These are phyloP conservation scores for Cairneyella variabilis DNA, from an alignment of 495 filamentous ascomycete species.

Conservation along the genomic window DNA sequence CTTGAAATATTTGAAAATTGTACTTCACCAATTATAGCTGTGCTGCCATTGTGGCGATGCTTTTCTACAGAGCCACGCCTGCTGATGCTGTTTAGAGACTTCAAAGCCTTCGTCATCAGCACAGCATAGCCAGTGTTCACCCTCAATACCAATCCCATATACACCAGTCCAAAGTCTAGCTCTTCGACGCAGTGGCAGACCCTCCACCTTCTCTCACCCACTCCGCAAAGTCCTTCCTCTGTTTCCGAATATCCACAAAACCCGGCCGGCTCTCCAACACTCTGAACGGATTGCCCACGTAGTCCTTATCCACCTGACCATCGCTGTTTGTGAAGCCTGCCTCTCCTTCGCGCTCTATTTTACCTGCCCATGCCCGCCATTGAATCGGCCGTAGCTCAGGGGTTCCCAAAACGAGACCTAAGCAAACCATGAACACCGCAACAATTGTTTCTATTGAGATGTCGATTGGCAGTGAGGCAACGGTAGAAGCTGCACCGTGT, in stretches of 20 bases:
- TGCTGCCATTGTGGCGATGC: too few relatives aligned
- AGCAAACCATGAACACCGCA: constrained; percentile 63
- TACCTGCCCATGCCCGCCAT: constrained; percentile 80
- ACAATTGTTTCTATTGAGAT: constrained; percentile 72
- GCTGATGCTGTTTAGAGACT: too few relatives aligned
- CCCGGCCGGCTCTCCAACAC: constrained; percentile 42
- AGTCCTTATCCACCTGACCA: constrained; percentile 51
- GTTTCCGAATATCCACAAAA: constrained; percentile 56
- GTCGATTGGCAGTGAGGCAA: constrained; percentile 61
- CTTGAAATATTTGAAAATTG: too few relatives aligned
- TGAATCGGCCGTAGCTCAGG: constrained; percentile 70
- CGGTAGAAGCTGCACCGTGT: constrained; percentile 29
- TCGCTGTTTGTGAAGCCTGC: constrained; percentile 65
- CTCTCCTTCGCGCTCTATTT: constrained; percentile 73
- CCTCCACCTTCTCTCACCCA: constrained; percentile 54
- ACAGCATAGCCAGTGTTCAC: too few relatives aligned
- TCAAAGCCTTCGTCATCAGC: too few relatives aligned
- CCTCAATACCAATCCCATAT: too few relatives aligned
- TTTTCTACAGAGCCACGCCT: too few relatives aligned
- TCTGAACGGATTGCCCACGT: constrained; percentile 46
- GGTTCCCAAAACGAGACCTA: constrained; percentile 67
- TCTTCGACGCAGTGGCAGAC: too few relatives aligned
- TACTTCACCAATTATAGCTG: too few relatives aligned
- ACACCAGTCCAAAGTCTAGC: too few relatives aligned
- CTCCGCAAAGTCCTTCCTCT: constrained; percentile 71